These are phyloP conservation scores for Hymenoscyphus scutula DNA, from an alignment of 2,329 filamentous ascomycete species.

Conservation along the genomic window DNA sequence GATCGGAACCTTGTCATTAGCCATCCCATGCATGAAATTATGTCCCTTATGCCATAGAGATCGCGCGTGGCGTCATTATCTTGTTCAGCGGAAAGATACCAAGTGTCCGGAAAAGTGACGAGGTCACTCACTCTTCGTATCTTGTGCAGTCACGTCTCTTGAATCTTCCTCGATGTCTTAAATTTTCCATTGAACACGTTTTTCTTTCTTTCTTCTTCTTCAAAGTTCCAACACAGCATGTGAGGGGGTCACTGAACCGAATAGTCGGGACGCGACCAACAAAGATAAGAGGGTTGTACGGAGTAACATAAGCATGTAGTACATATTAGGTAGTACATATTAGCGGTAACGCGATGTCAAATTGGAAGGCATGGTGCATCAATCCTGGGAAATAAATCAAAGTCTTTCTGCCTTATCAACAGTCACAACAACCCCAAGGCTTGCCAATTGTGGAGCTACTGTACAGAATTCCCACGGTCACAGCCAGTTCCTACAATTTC, in stretches of 20 bases:
- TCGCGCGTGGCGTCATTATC: neutral
- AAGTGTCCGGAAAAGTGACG: neutral
- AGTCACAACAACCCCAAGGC: neutral
- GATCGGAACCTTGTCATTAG: neutral
- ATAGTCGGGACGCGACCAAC: neutral
- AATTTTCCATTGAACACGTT: neutral
- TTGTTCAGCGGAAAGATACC: neutral
- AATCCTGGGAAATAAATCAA: neutral
- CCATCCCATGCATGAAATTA: neutral
- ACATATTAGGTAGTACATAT: conserved; percentile 4
- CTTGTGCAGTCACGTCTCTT: neutral
- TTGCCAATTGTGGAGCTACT: neutral
- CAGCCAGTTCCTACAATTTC: neutral
- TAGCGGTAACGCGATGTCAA: conserved; percentile 1
- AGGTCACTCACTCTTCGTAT: neutral
- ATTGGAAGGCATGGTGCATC: neutral
- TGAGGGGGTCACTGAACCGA: neutral
- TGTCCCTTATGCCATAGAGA: neutral
- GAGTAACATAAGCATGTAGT: neutral
- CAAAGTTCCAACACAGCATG: neutral
- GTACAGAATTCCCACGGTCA: neutral
- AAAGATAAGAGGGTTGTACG: conserved; percentile 4
- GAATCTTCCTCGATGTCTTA: neutral
- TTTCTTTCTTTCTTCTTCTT: neutral
- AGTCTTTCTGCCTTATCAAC: neutral